phyloP scores from a whole-genome alignment of 2,329 filamentous ascomycete species.

The Decorospora gaudefroyi region DNA sequence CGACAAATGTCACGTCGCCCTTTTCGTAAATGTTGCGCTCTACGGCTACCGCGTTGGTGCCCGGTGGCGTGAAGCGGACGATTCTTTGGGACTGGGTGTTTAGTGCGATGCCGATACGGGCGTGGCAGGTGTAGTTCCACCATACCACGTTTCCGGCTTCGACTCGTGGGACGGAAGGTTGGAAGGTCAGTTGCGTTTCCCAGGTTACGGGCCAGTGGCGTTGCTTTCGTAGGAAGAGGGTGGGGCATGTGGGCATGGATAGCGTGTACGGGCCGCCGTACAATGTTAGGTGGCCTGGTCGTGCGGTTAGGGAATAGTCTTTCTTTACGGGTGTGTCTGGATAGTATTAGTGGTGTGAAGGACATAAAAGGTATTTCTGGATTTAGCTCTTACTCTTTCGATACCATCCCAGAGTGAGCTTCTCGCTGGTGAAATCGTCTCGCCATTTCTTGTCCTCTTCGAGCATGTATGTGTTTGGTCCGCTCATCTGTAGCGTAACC shows the following conservation, averaged over 20 bases:
- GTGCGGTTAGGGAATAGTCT: slow-evolving; percentile 55
- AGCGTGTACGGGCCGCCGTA: slow-evolving; percentile 60
- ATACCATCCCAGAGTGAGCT: slow-evolving; percentile 20
- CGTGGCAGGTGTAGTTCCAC: slow-evolving; percentile 58
- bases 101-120: slow-evolving; percentile 49
- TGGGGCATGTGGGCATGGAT: slow-evolving; percentile 56
- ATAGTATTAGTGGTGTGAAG: slow-evolving; percentile 47
- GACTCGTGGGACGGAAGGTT: slow-evolving; percentile 49
- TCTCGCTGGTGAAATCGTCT: slow-evolving; percentile 11
- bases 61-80: slow-evolving; percentile 11
- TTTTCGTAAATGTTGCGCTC: slow-evolving; percentile 17
- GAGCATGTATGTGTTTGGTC: slow-evolving; percentile 16
- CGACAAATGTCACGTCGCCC: slow-evolving; percentile 24
- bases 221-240: slow-evolving; percentile 61
- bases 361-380: slow-evolving; percentile 28
- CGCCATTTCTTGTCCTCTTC: slow-evolving; percentile 17
- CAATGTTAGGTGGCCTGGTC: slow-evolving; percentile 53
- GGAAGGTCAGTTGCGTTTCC: slow-evolving; percentile 54
- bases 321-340: slow-evolving; percentile 56
- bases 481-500: slow-evolving; percentile 47
- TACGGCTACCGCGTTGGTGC: slow-evolving; percentile 18
- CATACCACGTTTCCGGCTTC: slow-evolving; percentile 61
- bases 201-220: slow-evolving; percentile 52
- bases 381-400: slow-evolving; percentile 25
- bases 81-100: slow-evolving; percentile 3